Evolutionary conservation across 2,329 filamentous ascomycete genomes (phyloP).

Genomic region (Tolypocladium album): DNA sequence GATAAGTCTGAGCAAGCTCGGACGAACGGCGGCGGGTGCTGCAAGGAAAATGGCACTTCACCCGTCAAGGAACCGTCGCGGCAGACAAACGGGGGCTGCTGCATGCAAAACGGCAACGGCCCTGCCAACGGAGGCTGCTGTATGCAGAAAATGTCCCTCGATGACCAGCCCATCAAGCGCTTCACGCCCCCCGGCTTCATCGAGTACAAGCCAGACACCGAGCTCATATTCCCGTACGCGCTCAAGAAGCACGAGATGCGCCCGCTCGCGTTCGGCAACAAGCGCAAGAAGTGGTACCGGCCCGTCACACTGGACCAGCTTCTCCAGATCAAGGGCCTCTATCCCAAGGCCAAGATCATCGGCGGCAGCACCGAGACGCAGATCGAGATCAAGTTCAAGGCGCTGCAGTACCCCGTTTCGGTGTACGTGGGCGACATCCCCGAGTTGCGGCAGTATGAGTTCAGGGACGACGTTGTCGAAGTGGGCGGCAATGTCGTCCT

Average conservation of each 20-base stretch:
- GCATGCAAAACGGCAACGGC: constrained; percentile 53
- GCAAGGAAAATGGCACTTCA: neutral
- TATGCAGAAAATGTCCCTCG: constrained; percentile 44
- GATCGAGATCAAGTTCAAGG: constrained; percentile 98
- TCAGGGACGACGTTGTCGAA: constrained; percentile 74
- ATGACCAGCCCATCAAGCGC: constrained; percentile 45
- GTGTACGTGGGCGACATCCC: constrained; percentile 90
- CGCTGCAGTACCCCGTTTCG: constrained; percentile 77
- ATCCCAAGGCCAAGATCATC: constrained; percentile 85
- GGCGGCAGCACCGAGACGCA: constrained; percentile 95
- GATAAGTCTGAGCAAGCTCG: constrained; percentile 22
- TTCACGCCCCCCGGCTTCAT: constrained; percentile 90
- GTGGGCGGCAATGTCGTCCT: constrained; percentile 88
- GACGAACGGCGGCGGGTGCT: neutral
- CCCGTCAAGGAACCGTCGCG: neutral
- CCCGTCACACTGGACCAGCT: constrained; percentile 80
- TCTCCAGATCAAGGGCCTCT: constrained; percentile 78
- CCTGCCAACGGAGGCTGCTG: constrained; percentile 48
- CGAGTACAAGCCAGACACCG: constrained; percentile 84
- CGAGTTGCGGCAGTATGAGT: constrained; percentile 71
- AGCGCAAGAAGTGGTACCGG: constrained; percentile 86
- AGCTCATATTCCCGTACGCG: constrained; percentile 86
- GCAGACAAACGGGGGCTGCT: constrained; percentile 42
- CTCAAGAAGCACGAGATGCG: constrained; percentile 74
- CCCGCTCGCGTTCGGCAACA: constrained; percentile 84